Evolutionary conservation across 2,329 filamentous ascomycete genomes (phyloP).

Genomic region (Coniella vitis): DNA sequence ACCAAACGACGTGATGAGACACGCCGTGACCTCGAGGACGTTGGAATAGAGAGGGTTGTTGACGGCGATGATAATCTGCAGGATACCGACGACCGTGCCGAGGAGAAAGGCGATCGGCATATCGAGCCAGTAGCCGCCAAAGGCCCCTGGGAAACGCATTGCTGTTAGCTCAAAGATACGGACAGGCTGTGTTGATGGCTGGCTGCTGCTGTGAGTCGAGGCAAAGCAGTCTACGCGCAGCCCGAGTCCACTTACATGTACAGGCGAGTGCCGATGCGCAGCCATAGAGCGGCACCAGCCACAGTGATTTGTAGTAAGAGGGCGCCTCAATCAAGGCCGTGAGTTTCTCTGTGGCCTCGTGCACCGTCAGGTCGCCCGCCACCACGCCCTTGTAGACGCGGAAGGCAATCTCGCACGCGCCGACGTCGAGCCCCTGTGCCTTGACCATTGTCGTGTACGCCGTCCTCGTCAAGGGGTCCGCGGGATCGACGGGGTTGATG

Average conservation of each 20-base stretch:
- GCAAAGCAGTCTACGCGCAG: too few relatives aligned
- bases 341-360: conserved; percentile 10
- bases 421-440: conserved; percentile 16
- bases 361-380: conserved; percentile 4
- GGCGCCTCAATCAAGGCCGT: conserved; percentile 5
- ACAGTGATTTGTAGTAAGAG: conserved; percentile 8
- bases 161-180: background rate
- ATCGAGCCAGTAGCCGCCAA: conserved; percentile 9
- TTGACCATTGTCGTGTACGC: conserved; percentile 16
- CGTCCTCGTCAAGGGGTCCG: conserved; percentile 11
- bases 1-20: conserved; percentile 7
- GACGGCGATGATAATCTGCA: conserved; percentile 6
- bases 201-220: too few relatives aligned
- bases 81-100: conserved; percentile 5
- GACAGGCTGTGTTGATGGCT: too few relatives aligned
- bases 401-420: conserved; percentile 13
- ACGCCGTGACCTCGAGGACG: conserved; percentile 9
- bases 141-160: background rate
- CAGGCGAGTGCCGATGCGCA: conserved; percentile 2
- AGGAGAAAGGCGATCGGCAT: conserved; percentile 8
- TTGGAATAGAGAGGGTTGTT: conserved; percentile 10
- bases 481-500: conserved; percentile 8
- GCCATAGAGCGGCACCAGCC: conserved; percentile 9
- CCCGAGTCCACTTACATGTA: background rate
- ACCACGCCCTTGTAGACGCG: conserved; percentile 15